phyloP scores from a whole-genome alignment of 2,329 filamentous ascomycete species.

The Penicillium sp. region DNA sequence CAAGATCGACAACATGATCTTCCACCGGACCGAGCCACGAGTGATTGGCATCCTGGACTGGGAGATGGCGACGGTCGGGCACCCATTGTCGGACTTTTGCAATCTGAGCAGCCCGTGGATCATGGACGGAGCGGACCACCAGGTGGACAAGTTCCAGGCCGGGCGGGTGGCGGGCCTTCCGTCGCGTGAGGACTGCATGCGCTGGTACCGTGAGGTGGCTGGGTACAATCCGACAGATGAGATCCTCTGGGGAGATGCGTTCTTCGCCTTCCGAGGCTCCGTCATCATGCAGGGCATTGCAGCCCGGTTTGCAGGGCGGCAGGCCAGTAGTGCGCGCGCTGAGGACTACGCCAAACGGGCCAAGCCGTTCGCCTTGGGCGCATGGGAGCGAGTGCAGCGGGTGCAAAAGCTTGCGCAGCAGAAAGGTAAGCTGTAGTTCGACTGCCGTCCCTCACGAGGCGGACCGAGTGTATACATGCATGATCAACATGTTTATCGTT shows the following conservation, averaged over 20 bases:
- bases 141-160: slow-evolving; percentile 56
- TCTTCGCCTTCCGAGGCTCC: slow-evolving; percentile 57
- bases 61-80: slow-evolving; percentile 98
- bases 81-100: slow-evolving; percentile 84
- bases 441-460: no score
- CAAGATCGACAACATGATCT: slow-evolving; percentile 89
- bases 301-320: slow-evolving; percentile 75
- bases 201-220: slow-evolving; percentile 65
- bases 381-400: slow-evolving; percentile 68
- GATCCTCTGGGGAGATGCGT: slow-evolving; percentile 63
- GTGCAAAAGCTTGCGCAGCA: slow-evolving; percentile 40
- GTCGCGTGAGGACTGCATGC: slow-evolving; percentile 55
- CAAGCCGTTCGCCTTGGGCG: slow-evolving; percentile 69
- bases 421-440: slow-evolving; percentile 49
- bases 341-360: slow-evolving; percentile 67
- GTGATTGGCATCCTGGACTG: slow-evolving; percentile 95
- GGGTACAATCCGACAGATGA: slow-evolving; percentile 66
- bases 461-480: background rate
- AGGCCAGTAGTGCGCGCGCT: slow-evolving; percentile 86
- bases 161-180: slow-evolving; percentile 66
- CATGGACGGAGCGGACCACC: slow-evolving; percentile 34
- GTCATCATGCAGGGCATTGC: slow-evolving; percentile 86
- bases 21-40: slow-evolving; percentile 79
- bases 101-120: slow-evolving; percentile 61
- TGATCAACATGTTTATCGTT: no score